These are phyloP conservation scores for Fusarium sp. DNA, from an alignment of 2,329 filamentous ascomycete genomes.

Conservation along the genomic window DNA sequence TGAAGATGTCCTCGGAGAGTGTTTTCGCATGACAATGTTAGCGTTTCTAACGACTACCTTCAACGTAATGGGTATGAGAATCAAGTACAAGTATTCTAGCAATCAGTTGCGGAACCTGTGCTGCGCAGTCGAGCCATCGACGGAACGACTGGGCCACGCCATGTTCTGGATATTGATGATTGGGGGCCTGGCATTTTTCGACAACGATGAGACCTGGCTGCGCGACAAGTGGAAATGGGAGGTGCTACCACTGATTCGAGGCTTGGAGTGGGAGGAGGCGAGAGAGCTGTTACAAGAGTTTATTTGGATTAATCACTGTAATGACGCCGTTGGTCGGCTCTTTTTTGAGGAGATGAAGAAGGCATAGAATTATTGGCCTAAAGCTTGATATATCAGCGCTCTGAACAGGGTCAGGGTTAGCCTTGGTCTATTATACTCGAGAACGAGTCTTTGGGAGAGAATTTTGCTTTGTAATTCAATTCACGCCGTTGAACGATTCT, in stretches of 20 bases:
- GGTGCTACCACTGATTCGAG: neutral
- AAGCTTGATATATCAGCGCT: no score
- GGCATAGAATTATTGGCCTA: neutral
- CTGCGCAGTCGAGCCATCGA: neutral
- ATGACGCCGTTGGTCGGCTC: neutral
- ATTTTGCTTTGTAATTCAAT: no score
- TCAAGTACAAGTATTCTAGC: neutral
- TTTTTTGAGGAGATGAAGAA: neutral
- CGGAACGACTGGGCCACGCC: neutral
- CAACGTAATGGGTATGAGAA: neutral
- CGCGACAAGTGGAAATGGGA: neutral
- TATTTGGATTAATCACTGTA: neutral
- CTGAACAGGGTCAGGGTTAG: no score
- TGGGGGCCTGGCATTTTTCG: neutral
- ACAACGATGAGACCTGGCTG: neutral
- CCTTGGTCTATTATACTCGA: no score
- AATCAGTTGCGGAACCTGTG: neutral
- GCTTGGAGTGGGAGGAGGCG: neutral
- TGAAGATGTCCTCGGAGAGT: neutral
- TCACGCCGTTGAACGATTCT: no score
- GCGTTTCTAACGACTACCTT: neutral
- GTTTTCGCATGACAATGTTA: neutral
- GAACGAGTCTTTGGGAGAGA: no score
- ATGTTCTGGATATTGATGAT: neutral
- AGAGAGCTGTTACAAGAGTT: neutral